Conservation (phyloP, 768 basidiomycete genomes). For the Calocybe gangraenosa region DNA sequence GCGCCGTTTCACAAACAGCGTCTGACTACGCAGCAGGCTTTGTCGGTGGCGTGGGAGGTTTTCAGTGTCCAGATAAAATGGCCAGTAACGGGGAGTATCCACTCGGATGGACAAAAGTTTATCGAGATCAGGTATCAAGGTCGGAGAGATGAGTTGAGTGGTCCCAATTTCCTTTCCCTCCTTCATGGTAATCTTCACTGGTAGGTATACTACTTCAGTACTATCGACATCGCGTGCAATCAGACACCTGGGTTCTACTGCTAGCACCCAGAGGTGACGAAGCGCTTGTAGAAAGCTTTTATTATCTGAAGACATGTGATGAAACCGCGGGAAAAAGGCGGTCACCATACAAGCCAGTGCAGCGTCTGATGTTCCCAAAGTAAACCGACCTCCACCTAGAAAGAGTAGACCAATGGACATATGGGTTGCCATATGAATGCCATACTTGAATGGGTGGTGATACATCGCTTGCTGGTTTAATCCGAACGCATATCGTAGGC, state of each 20-base stretch:
- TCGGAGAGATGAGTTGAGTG: constrained; percentile 85
- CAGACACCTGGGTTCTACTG: constrained; percentile 90
- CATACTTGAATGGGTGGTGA: constrained; percentile 73
- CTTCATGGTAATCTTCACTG: constrained; percentile 79
- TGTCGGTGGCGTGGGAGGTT: constrained; percentile 63
- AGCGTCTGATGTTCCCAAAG: constrained; percentile 86
- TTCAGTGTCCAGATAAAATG: constrained; percentile 79
- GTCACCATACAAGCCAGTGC: constrained; percentile 87
- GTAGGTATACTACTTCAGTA: constrained; percentile 86
- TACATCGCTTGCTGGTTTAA: constrained; percentile 66
- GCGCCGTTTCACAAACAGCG: constrained; percentile 87
- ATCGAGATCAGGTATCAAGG: constrained; percentile 86
- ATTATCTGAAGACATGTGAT: constrained; percentile 78
- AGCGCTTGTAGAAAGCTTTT: constrained; percentile 88
- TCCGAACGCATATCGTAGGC: constrained; percentile 87
- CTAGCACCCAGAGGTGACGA: constrained; percentile 94
- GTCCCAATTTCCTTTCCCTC: constrained; percentile 62
- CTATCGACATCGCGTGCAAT: constrained; percentile 92
- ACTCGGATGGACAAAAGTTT: constrained; percentile 77
- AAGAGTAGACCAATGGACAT: constrained; percentile 89
- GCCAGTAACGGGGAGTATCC: constrained; percentile 95
- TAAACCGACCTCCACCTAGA: constrained; percentile 89
- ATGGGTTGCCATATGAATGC: constrained; percentile 86
- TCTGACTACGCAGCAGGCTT: constrained; percentile 70
- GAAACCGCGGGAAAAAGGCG: constrained; percentile 90